Conservation (phyloP, 352 stramenopile species). For the Phytophthora macrochlamydospora region DNA sequence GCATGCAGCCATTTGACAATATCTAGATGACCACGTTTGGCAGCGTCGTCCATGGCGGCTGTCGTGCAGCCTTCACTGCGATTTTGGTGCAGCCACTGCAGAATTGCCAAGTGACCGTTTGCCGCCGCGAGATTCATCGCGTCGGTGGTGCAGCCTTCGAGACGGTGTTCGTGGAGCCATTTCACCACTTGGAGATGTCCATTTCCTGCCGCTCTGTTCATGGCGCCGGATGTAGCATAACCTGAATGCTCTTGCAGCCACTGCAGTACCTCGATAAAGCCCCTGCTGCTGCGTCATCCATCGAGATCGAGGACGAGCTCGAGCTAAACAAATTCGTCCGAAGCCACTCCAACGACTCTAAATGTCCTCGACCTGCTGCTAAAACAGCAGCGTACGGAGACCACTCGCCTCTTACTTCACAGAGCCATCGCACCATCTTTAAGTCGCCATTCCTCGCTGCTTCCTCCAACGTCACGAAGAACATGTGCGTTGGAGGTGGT, state of each 20-base stretch:
- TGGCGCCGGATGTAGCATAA: constrained; percentile 38
- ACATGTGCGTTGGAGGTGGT: constrained; percentile 42
- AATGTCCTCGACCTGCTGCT: constrained; percentile 34
- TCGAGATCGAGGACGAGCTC: constrained; percentile 35
- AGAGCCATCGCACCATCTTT: constrained; percentile 38
- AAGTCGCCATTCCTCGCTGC: constrained; percentile 36
- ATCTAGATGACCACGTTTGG: constrained; percentile 24
- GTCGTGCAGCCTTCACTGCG: constrained; percentile 25
- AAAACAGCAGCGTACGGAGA: constrained; percentile 38
- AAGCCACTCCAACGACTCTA: constrained; percentile 37
- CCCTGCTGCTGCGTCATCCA: constrained; percentile 34
- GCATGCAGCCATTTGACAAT: constrained; percentile 27
- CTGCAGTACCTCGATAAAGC: constrained; percentile 25
- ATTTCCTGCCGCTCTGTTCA: constrained; percentile 59
- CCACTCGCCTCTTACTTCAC: constrained; percentile 35
- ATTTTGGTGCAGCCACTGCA: constrained; percentile 27
- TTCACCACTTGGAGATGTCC: constrained; percentile 56
- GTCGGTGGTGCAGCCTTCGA: constrained; percentile 25
- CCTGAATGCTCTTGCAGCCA: constrained; percentile 41
- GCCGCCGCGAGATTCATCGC: constrained; percentile 27
- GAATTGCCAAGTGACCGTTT: constrained; percentile 21
- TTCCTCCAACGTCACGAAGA: constrained; percentile 45
- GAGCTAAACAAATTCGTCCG: constrained; percentile 41
- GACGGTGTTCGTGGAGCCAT: constrained; percentile 23
- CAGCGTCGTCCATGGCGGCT: constrained; percentile 24